Conservation (phyloP, 2,329 filamentous ascomycete genomes). For the Claviceps arundinis region DNA sequence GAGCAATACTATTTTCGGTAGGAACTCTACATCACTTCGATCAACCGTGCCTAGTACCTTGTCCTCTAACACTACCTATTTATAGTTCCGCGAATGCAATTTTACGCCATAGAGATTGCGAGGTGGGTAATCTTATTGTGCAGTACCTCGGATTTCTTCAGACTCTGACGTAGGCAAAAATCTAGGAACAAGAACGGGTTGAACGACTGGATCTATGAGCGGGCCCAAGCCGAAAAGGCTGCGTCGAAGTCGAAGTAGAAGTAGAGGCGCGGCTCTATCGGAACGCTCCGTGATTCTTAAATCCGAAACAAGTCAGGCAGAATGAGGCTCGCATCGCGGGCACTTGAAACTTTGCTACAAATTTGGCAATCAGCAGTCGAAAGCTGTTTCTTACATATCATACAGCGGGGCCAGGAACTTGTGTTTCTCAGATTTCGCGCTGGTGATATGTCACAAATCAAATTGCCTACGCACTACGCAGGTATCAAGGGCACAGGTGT, state of each 20-base stretch:
- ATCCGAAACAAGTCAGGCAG: not conserved
- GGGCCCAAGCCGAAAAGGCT: slow-evolving; percentile 49
- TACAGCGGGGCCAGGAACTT: not conserved
- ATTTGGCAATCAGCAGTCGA: not conserved
- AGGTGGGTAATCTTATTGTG: slow-evolving; percentile 14
- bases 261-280: not conserved
- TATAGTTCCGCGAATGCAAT: slow-evolving; percentile 41
- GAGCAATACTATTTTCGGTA: slow-evolving; percentile 85
- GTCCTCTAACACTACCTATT: not conserved
- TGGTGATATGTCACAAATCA: no score
- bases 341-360: not conserved
- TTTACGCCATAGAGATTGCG: slow-evolving; percentile 41
- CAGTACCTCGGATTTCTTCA: not conserved
- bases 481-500: no score
- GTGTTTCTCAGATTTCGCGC: not conserved
- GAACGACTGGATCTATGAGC: slow-evolving; percentile 96
- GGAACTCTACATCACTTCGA: slow-evolving; percentile 13
- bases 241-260: slow-evolving; percentile 8
- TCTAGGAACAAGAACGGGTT: slow-evolving; percentile 69
- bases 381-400: not conserved
- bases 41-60: not conserved
- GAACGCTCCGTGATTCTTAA: not conserved
- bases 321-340: not conserved
- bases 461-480: no score
- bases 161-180: not conserved